Evolutionary conservation across 139 green algal genomes (phyloP).

Genomic region (Gonium pectorale): DNA sequence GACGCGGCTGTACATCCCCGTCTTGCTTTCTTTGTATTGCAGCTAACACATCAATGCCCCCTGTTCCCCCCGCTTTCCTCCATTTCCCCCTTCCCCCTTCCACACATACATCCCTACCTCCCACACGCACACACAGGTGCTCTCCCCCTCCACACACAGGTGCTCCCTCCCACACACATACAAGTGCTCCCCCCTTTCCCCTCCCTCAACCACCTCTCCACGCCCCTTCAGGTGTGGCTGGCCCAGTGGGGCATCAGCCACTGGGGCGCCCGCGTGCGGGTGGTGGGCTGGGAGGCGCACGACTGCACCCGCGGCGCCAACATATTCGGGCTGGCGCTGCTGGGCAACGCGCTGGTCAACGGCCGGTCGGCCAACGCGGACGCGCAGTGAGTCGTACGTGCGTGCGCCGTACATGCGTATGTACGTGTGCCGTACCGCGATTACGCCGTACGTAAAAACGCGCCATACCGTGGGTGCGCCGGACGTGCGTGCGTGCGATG

Average conservation of each 20-base stretch:
- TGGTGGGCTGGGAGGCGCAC: slow-evolving; percentile 54
- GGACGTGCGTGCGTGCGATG: too few species aligned
- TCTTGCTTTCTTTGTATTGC: too few species aligned
- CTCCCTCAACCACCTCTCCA: too few species aligned
- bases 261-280: slow-evolving; percentile 62
- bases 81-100: not conserved
- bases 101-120: not conserved
- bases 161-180: not conserved
- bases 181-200: not conserved
- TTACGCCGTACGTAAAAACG: too few species aligned
- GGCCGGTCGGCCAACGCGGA: slow-evolving; percentile 51
- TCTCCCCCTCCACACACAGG: not conserved
- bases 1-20: too few species aligned
- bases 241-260: slow-evolving; percentile 63
- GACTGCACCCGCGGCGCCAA: slow-evolving; percentile 66
- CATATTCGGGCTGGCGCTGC: slow-evolving; percentile 60
- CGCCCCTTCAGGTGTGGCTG: slow-evolving; percentile 44
- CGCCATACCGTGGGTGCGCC: too few species aligned
- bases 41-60: too few species aligned
- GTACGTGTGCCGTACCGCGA: too few species aligned
- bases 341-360: slow-evolving; percentile 59
- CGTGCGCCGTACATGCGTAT: too few species aligned
- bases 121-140: not conserved
- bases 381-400: slow-evolving; percentile 49
- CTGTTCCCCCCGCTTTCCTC: too few species aligned